Percentiles rank a stretch among this genome's conserved stretches.
Conservation (phyloP, 208 protist species). For the Acanthamoeba castellanii region DNA sequence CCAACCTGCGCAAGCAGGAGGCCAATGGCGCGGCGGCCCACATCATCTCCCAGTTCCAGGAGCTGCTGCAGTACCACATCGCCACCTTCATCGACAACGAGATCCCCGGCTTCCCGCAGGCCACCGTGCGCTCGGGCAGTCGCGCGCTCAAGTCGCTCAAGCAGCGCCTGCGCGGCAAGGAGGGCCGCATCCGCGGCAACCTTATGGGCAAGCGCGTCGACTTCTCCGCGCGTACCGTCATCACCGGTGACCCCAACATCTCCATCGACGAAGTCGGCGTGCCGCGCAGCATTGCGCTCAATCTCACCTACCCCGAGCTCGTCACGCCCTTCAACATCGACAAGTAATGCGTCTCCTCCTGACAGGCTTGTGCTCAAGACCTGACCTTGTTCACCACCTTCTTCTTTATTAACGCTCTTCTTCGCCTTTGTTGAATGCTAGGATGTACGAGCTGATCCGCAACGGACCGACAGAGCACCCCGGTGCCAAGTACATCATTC, state of each 20-base stretch:
- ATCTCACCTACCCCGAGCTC: constrained; percentile 99
- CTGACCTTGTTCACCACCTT: neutral
- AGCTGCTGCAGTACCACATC: constrained; percentile 97
- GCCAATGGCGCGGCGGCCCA: constrained; percentile 92
- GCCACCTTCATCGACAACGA: constrained; percentile 99
- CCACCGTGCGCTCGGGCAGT: constrained; percentile 79
- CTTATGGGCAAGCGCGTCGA: constrained; percentile 99
- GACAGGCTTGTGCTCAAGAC: neutral
- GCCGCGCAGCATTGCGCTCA: constrained; percentile 98
- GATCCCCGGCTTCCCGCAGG: constrained; percentile 94
- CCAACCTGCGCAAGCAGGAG: constrained; percentile 92
- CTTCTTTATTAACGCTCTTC: neutral
- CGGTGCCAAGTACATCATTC: constrained; percentile 91
- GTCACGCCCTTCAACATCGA: constrained; percentile 98
- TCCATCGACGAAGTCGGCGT: constrained; percentile 98
- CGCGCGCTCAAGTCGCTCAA: constrained; percentile 98
- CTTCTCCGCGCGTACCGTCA: constrained; percentile 99
- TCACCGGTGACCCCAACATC: constrained; percentile 98
- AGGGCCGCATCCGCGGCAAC: constrained; percentile 98
- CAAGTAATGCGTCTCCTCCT: neutral
- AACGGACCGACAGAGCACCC: constrained; percentile 96
- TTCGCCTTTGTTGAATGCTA: neutral
- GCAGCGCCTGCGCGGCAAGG: constrained; percentile 99
- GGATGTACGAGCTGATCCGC: constrained; percentile 95
- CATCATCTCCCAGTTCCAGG: constrained; percentile 91